These are phyloP conservation scores for Dichomitus squalens DNA, from an alignment of 1,284 basidiomycete species.

Conservation along the genomic window DNA sequence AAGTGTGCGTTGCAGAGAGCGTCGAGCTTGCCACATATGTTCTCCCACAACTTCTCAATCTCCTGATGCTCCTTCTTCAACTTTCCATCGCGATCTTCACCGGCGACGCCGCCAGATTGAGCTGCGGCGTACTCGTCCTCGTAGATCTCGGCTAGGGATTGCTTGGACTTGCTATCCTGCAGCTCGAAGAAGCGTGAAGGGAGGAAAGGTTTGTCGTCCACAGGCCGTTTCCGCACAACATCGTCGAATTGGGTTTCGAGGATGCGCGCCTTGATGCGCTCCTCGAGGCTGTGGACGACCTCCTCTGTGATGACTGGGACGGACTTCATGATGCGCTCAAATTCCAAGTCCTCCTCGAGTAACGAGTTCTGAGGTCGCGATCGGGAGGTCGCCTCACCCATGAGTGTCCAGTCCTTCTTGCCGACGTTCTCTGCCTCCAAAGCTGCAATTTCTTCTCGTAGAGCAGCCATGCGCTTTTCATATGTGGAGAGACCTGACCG, in stretches of 20 bases:
- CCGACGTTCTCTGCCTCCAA: slow-evolving; percentile 75
- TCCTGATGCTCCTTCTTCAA: slow-evolving; percentile 88
- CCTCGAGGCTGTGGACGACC: slow-evolving; percentile 82
- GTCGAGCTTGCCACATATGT: slow-evolving; percentile 89
- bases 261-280: slow-evolving; percentile 90
- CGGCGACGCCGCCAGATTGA: slow-evolving; percentile 52
- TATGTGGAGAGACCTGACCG: slow-evolving; percentile 54
- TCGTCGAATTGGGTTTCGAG: slow-evolving; percentile 90
- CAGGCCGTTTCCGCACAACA: slow-evolving; percentile 78
- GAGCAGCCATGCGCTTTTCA: slow-evolving; percentile 60
- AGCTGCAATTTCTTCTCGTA: slow-evolving; percentile 69
- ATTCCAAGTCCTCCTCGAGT: slow-evolving; percentile 94
- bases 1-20: slow-evolving; percentile 95
- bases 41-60: slow-evolving; percentile 83
- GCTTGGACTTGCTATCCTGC: slow-evolving; percentile 84
- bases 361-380: slow-evolving; percentile 90
- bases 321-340: slow-evolving; percentile 87
- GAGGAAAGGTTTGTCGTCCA: slow-evolving; percentile 87
- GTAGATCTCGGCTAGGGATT: slow-evolving; percentile 95
- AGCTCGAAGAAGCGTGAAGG: slow-evolving; percentile 91
- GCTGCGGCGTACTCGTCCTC: slow-evolving; percentile 88
- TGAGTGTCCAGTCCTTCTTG: slow-evolving; percentile 85
- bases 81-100: slow-evolving; percentile 87
- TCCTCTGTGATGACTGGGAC: slow-evolving; percentile 93
- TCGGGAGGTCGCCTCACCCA: slow-evolving; percentile 87